phyloP scores from a whole-genome alignment of 345 rosid genomes.

The Anastatica hierochuntica region DNA sequence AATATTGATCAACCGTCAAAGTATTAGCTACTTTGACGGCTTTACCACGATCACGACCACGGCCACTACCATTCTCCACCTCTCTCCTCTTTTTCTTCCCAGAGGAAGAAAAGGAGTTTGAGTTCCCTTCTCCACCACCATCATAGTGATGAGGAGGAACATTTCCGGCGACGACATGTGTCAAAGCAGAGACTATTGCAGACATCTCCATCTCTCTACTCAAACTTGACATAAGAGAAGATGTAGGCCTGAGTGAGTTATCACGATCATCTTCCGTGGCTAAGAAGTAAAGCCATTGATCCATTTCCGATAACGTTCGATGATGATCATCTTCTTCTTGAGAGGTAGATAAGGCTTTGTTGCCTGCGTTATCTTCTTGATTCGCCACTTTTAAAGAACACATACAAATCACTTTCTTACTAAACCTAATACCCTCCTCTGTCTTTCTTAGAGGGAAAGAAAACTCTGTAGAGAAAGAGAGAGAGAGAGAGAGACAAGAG shows the following conservation, averaged over 20 bases:
- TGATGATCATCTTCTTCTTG: conserved; percentile 21
- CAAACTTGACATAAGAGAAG: conserved; percentile 16
- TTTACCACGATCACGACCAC: not conserved
- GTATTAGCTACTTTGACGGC: conserved; percentile 14
- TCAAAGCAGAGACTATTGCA: conserved; percentile 63
- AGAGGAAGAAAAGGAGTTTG: conserved; percentile 17
- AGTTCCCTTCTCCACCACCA: conserved; percentile 17
- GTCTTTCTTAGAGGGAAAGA: conserved; percentile 25
- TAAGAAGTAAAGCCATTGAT: conserved; percentile 21
- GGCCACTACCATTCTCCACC: conserved; percentile 19
- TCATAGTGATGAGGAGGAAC: too few relatives aligned
- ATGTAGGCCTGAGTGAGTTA: not conserved
- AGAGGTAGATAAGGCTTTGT: conserved; percentile 7
- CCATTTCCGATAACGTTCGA: conserved; percentile 23
- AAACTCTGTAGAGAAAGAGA: conserved; percentile 21
- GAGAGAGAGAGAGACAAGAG: not conserved
- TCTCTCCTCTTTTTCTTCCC: conserved; percentile 36
- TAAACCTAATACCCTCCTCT: too few relatives aligned
- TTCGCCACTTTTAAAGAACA: conserved; percentile 31
- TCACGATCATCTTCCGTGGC: not conserved
- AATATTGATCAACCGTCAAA: conserved; percentile 27
- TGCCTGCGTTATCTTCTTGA: conserved; percentile 21
- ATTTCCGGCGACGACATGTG: conserved; percentile 60
- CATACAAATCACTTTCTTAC: conserved; percentile 11
- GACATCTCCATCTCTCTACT: conserved; percentile 64